phyloP scores from a whole-genome alignment of 495 filamentous ascomycete species.

The Hypoxylon subgilvum region DNA sequence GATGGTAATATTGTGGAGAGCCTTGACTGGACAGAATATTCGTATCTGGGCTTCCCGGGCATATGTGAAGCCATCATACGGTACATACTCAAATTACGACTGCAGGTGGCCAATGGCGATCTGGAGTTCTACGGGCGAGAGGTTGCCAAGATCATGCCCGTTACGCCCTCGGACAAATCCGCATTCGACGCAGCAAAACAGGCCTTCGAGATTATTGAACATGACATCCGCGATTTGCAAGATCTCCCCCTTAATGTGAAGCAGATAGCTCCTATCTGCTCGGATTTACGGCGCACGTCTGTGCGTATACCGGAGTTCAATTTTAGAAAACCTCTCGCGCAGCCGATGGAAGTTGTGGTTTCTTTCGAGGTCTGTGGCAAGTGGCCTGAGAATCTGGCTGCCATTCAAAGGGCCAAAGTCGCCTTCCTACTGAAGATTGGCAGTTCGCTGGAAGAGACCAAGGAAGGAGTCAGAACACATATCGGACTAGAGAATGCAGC shows the following conservation, averaged over 20 bases:
- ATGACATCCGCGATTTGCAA: constrained; percentile 74
- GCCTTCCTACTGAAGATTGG: constrained; percentile 87
- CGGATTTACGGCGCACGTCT: constrained; percentile 76
- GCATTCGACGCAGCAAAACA: constrained; percentile 60
- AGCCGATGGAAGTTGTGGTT: constrained; percentile 68
- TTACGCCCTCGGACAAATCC: constrained; percentile 49
- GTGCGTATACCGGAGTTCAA: constrained; percentile 56
- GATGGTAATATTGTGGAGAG: constrained; percentile 77
- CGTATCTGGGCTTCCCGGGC: constrained; percentile 54
- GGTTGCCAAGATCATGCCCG: constrained; percentile 61
- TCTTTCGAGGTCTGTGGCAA: constrained; percentile 92
- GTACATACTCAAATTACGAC: constrained; percentile 72
- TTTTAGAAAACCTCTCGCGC: constrained; percentile 43
- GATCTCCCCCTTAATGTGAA: constrained; percentile 80
- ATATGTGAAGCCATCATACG: constrained; percentile 80
- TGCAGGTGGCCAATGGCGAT: constrained; percentile 55
- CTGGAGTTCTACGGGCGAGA: constrained; percentile 67
- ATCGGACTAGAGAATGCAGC: constrained; percentile 81
- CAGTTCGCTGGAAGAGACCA: constrained; percentile 64
- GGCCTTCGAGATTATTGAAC: constrained; percentile 73
- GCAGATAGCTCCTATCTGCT: constrained; percentile 72
- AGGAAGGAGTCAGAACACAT: constrained; percentile 61
- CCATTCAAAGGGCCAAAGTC: constrained; percentile 91
- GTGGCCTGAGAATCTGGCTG: constrained; percentile 89
- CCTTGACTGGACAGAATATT: constrained; percentile 77